phyloP scores from a whole-genome alignment of 129 eudicot species.

The Mikania micrantha region DNA sequence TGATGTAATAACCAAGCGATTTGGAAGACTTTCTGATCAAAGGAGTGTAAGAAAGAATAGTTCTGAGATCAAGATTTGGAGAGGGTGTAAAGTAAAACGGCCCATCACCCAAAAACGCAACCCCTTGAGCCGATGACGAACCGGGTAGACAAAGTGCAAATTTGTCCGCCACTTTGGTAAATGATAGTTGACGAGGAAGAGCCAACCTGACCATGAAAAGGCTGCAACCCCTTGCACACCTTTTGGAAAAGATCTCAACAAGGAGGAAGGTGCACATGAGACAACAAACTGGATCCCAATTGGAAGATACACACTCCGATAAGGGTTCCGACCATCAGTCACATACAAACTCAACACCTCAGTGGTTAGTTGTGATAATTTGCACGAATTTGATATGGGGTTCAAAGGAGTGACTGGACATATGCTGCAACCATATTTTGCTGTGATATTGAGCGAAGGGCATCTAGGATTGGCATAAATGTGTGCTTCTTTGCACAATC shows the following conservation, averaged over 20 bases:
- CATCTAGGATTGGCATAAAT: conserved; percentile 9
- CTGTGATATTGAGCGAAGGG: conserved; percentile 3
- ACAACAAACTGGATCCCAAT: background rate
- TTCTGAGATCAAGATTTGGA: too few species aligned
- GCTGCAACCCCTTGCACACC: conserved; percentile 27
- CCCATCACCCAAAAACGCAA: too few species aligned
- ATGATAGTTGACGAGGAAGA: conserved; percentile 23
- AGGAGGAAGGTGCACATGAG: conserved; percentile 39
- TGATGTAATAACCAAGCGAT: too few species aligned
- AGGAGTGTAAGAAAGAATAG: too few species aligned
- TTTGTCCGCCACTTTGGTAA: conserved; percentile 5
- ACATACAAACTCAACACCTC: background rate
- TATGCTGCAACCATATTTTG: conserved; percentile 2
- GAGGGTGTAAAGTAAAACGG: too few species aligned
- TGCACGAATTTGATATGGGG: conserved; percentile 32
- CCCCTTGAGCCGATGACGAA: conserved; percentile 23
- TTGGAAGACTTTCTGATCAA: too few species aligned
- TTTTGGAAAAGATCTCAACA: conserved; percentile 25
- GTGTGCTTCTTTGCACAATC: conserved; percentile 29
- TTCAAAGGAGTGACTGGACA: conserved; percentile 32
- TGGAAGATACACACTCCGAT: background rate
- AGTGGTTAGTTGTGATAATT: conserved; percentile 22
- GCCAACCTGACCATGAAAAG: conserved; percentile 28
- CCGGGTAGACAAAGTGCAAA: conserved; percentile 42
- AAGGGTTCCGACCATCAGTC: conserved; percentile 27